Base-by-base conservation (phyloP, 2,329 filamentous ascomycete species). In the Dothideomycetidae sp. region DNA sequence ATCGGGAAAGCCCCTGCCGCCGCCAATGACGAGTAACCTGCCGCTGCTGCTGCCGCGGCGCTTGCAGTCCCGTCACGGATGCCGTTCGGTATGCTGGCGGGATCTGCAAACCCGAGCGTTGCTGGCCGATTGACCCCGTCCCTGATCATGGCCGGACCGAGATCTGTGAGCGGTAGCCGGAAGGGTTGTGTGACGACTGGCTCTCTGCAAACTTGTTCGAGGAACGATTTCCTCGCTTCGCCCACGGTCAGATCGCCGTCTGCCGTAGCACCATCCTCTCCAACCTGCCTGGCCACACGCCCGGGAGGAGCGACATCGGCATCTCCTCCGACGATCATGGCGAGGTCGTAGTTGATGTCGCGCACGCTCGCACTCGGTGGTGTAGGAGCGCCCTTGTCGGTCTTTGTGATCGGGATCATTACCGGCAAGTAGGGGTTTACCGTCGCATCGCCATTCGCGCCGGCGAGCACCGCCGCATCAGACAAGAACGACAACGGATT, bases 401-500 rank as follows among this genome's bases (percentile, higher is more conserved):
- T 54, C 36, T 66, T 64, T 18, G 56, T 55, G 41, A 64, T 61
- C 15, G 64, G 58, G 38, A 67, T 57, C 15, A 64, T 51, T 31
- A 62, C 59, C 1, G 64, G 64, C 11, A 61, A 56, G 47, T 66
- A 66, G 5, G 61, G 61, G 33, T 63, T 51, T 15, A 47, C 42
- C 11, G 44, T 46, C 13, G 48, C 45, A 29, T 51, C 46, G 47
- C 53, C 42, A 45, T 59, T 50, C 12, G 43, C 44, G 21, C 48
- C 44, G 10, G 52, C 53, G 29, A 58, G 58, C 21, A 26, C n/a
- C 2, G 57, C 57, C 10, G 60, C 55, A 42, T 74, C 69, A 10
- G 66, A 67, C 29, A 77, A 60, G 5, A 70, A 64, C 19, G 53
- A 51, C 10, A 56, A 65, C 61, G 44, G 68, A 59, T 53, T 70